phyloP scores from a whole-genome alignment of 2,329 filamentous ascomycete species.

The Gaeumannomyces sp. region DNA sequence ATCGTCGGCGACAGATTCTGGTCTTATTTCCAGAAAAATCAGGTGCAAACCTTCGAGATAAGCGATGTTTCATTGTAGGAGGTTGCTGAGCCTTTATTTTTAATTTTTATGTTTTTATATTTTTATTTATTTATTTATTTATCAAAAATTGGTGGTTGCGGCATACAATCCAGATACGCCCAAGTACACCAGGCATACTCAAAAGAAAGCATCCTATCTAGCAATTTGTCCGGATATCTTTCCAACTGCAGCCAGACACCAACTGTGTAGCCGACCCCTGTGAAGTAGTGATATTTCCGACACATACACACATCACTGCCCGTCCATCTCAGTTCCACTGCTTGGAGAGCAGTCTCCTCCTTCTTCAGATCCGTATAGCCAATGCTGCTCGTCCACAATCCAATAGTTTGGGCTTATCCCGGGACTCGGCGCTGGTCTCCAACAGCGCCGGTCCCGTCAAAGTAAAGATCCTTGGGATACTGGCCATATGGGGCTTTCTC shows the following conservation, averaged over 20 bases:
- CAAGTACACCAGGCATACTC: too few species aligned
- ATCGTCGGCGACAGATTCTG: not conserved
- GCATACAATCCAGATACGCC: too few species aligned
- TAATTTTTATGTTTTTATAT: too few species aligned
- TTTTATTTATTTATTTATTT: too few species aligned
- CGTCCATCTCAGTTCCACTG: conserved; percentile 18
- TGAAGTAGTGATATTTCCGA: too few species aligned
- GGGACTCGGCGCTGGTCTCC: conserved; percentile 20
- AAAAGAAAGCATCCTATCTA: too few species aligned
- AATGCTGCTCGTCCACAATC: conserved; percentile 26
- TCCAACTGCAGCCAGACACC: too few species aligned
- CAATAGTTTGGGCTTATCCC: conserved; percentile 21
- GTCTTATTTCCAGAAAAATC: not conserved
- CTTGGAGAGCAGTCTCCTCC: conserved; percentile 23
- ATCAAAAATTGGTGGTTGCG: too few species aligned
- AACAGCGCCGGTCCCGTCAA: conserved; percentile 21
- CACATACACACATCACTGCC: too few species aligned
- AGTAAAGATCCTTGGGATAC: conserved; percentile 26
- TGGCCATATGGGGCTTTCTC: conserved; percentile 19
- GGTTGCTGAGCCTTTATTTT: too few species aligned
- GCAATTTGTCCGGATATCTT: too few species aligned
- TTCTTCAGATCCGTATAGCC: conserved; percentile 20
- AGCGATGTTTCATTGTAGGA: not conserved
- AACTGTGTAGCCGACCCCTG: too few species aligned
- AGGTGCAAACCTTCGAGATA: not conserved